These are phyloP conservation scores for Tieghemiomyces parasiticus DNA, from an alignment of 192 early-diverging fungal genomes.

Conservation along the genomic window DNA sequence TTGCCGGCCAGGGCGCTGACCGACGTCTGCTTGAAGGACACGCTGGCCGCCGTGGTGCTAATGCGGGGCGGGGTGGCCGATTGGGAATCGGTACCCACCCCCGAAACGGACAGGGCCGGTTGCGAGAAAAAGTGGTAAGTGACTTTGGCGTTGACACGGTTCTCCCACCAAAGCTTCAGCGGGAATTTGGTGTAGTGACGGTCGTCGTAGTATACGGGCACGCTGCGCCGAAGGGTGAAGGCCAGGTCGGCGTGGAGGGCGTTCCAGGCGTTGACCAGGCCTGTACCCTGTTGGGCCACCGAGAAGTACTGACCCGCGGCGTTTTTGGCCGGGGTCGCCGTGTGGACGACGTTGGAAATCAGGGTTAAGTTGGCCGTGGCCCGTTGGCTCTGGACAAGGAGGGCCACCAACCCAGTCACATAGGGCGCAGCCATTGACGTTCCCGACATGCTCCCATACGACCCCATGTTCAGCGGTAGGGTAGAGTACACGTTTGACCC, in stretches of 20 bases:
- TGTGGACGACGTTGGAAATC: not conserved
- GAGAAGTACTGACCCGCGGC: not conserved
- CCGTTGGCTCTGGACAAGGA: constrained; percentile 8
- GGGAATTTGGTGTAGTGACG: not conserved
- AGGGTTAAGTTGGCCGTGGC: too few species aligned
- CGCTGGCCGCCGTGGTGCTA: not conserved
- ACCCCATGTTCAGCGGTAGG: constrained; percentile 24
- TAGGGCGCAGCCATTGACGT: constrained; percentile 49
- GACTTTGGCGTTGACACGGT: not conserved
- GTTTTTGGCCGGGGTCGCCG: not conserved
- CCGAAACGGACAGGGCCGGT: not conserved
- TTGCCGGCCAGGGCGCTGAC: too few species aligned
- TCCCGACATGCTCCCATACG: constrained; percentile 30
- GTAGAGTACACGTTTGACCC: constrained; percentile 37
- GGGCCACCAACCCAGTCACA: constrained; percentile 28
- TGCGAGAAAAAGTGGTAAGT: not conserved
- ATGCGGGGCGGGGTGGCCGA: not conserved
- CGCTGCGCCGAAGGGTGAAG: not conserved
- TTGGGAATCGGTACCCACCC: not conserved
- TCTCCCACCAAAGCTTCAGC: too few species aligned
- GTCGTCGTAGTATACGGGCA: not conserved
- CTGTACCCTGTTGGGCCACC: not conserved
- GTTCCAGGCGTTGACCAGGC: not conserved
- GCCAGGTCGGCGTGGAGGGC: not conserved
- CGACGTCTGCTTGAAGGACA: not conserved